A percentile compares a stretch with the other conserved stretches of the same genome.
These are phyloP conservation scores for Kodamaea sp. DNA, from an alignment of 1,139 yeast species.

Conservation along the genomic window DNA sequence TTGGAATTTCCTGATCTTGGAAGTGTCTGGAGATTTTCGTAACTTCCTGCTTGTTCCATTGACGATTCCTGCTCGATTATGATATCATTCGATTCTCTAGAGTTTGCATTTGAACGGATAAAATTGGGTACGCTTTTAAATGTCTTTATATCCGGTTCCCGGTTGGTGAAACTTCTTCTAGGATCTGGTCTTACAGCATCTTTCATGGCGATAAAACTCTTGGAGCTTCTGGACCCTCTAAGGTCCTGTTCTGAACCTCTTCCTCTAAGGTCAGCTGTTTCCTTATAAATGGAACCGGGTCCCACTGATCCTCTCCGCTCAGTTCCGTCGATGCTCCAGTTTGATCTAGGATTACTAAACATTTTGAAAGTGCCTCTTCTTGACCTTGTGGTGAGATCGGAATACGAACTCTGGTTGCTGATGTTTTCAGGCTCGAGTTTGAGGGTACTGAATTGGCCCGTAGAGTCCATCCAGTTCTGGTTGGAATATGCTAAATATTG, in stretches of 20 bases:
- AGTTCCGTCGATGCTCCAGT: constrained; percentile 1
- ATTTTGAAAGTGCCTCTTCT: constrained; percentile 3
- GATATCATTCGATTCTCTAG: not conserved
- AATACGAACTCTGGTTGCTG: constrained; percentile 6
- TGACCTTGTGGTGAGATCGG: constrained; percentile 6
- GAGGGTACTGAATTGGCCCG: constrained; percentile 7
- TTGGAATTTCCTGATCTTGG: constrained; percentile 8
- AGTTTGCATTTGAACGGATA: too few species aligned
- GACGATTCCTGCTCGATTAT: constrained; percentile 2
- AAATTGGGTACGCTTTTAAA: constrained; percentile 7
- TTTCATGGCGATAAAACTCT: not conserved
- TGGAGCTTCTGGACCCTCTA: not conserved
- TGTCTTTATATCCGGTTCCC: constrained; percentile 4
- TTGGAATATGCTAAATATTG: constrained; percentile 13
- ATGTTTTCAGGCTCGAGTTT: constrained; percentile 1
- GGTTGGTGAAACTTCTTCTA: constrained; percentile 8
- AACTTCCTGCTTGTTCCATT: not conserved
- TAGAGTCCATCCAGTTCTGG: constrained; percentile 24
- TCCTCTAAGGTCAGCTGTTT: not conserved
- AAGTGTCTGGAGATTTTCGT: not conserved
- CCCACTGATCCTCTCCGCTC: not conserved
- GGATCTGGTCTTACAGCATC: not conserved
- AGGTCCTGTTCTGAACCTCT: not conserved
- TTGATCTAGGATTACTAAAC: constrained; percentile 6
- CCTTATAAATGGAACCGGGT: not conserved